Evolutionary conservation across 176 grass and related monocot genomes (phyloP).

Genomic region (Phoenix dactylifera): DNA sequence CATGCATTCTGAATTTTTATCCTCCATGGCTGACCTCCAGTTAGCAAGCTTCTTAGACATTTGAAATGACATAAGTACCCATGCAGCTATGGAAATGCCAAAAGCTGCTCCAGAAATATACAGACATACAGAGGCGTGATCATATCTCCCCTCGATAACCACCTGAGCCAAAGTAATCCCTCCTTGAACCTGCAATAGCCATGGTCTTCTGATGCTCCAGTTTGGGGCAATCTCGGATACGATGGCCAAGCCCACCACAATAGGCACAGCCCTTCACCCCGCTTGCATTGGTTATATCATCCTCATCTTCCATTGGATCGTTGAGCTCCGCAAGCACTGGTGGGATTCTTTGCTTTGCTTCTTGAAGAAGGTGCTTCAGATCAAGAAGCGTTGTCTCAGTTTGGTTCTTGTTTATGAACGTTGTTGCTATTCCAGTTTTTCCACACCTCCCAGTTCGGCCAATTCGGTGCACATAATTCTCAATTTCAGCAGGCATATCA

Average conservation of each 20-base stretch:
- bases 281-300: constrained; percentile 38
- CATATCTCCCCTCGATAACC: constrained; percentile 40
- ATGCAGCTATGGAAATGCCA: too few relatives aligned
- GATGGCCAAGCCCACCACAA: constrained; percentile 32
- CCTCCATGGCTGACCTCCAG: too few relatives aligned
- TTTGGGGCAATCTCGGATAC: not conserved
- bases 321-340: not conserved
- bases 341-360: constrained; percentile 2
- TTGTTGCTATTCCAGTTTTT: not conserved
- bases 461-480: not conserved
- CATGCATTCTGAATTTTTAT: too few relatives aligned
- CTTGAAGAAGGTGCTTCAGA: not conserved
- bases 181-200: not conserved
- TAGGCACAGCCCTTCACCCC: not conserved
- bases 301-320: constrained; percentile 15
- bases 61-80: too few relatives aligned
- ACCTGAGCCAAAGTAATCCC: constrained; percentile 19
- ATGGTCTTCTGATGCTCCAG: constrained; percentile 29
- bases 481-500: constrained; percentile 54
- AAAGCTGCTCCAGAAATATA: not conserved
- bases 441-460: not conserved
- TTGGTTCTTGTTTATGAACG: not conserved
- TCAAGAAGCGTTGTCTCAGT: not conserved
- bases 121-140: not conserved
- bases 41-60: too few relatives aligned